Conservation (phyloP, 2,329 filamentous ascomycete species). For the Lachnum nothofagi region DNA sequence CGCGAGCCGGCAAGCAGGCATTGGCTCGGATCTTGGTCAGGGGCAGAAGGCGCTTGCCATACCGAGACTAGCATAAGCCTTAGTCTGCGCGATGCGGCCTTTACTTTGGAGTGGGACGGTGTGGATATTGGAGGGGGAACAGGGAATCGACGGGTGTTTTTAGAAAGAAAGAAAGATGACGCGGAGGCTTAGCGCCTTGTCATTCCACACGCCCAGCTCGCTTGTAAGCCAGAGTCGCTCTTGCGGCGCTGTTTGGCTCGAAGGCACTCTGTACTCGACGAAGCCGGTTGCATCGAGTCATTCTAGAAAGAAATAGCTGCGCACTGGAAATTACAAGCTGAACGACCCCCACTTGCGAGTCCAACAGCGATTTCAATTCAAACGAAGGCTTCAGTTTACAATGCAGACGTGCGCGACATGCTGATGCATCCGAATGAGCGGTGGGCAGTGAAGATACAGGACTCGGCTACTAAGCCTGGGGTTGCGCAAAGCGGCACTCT, state of each 20-base stretch:
- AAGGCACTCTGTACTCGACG: too few relatives aligned
- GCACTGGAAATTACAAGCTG: too few relatives aligned
- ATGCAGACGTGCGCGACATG: conserved; percentile 7
- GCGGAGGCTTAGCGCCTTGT: conserved; percentile 21
- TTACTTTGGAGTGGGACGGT: neutral
- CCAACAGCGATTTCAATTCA: neutral
- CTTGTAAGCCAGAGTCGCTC: too few relatives aligned
- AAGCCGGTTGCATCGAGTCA: too few relatives aligned
- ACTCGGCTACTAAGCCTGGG: conserved; percentile 1
- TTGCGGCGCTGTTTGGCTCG: neutral
- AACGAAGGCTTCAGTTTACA: conserved; percentile 5
- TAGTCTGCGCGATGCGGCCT: neutral
- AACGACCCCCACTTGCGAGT: too few relatives aligned
- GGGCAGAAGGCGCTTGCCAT: neutral
- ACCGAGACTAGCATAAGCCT: neutral
- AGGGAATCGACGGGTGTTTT: conserved; percentile 10
- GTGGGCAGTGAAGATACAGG: neutral
- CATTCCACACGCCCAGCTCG: conserved; percentile 2
- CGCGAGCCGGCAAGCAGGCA: conserved; percentile 6
- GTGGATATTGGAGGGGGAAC: conserved; percentile 1
- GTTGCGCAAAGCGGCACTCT: neutral
- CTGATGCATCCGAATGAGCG: conserved; percentile 8
- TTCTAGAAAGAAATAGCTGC: too few relatives aligned
- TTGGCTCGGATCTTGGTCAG: conserved; percentile 5
- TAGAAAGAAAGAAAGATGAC: conserved; percentile 15